These are phyloP conservation scores for Podospora australis DNA, from an alignment of 495 filamentous ascomycete species.

Conservation along the genomic window DNA sequence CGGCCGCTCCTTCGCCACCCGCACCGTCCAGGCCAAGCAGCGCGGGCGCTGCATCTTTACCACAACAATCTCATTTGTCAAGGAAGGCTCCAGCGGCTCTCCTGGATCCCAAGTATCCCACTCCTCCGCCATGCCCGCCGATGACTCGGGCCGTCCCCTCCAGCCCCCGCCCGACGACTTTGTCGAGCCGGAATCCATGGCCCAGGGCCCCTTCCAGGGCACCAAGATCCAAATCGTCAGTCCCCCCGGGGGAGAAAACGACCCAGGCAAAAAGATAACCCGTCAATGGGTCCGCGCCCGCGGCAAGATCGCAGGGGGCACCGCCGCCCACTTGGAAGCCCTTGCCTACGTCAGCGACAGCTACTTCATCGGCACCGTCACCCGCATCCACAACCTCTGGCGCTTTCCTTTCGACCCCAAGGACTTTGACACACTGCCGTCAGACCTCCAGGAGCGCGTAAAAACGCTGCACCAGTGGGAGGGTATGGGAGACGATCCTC, in stretches of 20 bases:
- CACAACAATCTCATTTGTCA: slow-evolving; percentile 82
- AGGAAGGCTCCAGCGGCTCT: slow-evolving; percentile 57
- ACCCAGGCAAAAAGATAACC: slow-evolving; percentile 59
- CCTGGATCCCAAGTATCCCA: slow-evolving; percentile 52
- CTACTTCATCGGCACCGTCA: slow-evolving; percentile 87
- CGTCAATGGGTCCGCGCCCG: slow-evolving; percentile 75
- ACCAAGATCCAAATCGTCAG: slow-evolving; percentile 45
- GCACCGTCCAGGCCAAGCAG: slow-evolving; percentile 91
- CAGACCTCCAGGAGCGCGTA: slow-evolving; percentile 23
- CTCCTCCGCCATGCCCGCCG: slow-evolving; percentile 50
- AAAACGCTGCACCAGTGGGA: slow-evolving; percentile 36
- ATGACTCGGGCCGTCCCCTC: slow-evolving; percentile 21
- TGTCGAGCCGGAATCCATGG: slow-evolving; percentile 29
- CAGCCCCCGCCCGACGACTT: slow-evolving; percentile 29
- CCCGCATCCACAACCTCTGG: slow-evolving; percentile 66
- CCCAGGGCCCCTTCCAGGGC: slow-evolving; percentile 44
- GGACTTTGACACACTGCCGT: slow-evolving; percentile 28
- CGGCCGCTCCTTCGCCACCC: slow-evolving; percentile 85
- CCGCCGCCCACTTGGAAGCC: slow-evolving; percentile 72
- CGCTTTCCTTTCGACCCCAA: slow-evolving; percentile 44
- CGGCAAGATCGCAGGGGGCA: slow-evolving; percentile 69
- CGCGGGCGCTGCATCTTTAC: slow-evolving; percentile 89
- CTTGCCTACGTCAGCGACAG: slow-evolving; percentile 89
- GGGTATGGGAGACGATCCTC: slow-evolving; percentile 30
- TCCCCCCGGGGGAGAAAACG: slow-evolving; percentile 19